A percentile compares a stretch with the other conserved stretches of the same genome.
Conservation (phyloP, 2,329 filamentous ascomycete species). For the Stachybotrys elegans region DNA sequence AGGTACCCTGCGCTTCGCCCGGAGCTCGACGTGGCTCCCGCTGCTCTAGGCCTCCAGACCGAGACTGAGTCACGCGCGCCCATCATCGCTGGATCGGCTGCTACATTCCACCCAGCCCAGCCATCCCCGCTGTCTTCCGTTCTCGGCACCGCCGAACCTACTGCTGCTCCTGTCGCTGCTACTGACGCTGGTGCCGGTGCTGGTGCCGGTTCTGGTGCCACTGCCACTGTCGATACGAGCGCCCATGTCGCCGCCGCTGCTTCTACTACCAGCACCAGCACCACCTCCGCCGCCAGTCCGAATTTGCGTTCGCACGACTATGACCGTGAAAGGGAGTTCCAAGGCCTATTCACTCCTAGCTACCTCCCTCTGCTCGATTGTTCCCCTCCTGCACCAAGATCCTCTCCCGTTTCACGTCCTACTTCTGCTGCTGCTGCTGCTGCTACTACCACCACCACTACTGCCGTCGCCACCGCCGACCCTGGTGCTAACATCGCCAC, state of each 20-base stretch:
- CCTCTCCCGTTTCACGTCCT: too few relatives aligned
- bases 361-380: conserved; percentile 58
- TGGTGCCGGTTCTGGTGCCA: conserved; percentile 4
- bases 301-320: too few relatives aligned
- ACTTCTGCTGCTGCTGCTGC: conserved; percentile 13
- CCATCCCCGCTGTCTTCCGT: conserved; percentile 20
- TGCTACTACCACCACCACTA: conserved; percentile 10
- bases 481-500: not conserved
- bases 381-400: conserved; percentile 19
- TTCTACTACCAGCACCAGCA: conserved; percentile 29
- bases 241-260: not conserved
- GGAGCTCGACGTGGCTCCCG: conserved; percentile 21
- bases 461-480: conserved; percentile 9
- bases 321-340: conserved; percentile 56
- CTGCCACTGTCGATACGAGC: conserved; percentile 1
- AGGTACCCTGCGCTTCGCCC: conserved; percentile 41
- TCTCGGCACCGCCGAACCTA: conserved; percentile 19
- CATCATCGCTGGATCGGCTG: conserved; percentile 19
- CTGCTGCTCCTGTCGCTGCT: not conserved
- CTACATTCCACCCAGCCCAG: conserved; percentile 23
- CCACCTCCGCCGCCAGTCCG: too few relatives aligned
- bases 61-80: conserved; percentile 31
- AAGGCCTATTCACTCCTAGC: conserved; percentile 57
- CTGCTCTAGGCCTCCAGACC: too few relatives aligned
- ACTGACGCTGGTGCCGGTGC: not conserved